Evolutionary conservation across 2,329 filamentous ascomycete genomes (phyloP), one percentile per base, ranked within the genome.

Genomic region (Neonectria hederae): DNA sequence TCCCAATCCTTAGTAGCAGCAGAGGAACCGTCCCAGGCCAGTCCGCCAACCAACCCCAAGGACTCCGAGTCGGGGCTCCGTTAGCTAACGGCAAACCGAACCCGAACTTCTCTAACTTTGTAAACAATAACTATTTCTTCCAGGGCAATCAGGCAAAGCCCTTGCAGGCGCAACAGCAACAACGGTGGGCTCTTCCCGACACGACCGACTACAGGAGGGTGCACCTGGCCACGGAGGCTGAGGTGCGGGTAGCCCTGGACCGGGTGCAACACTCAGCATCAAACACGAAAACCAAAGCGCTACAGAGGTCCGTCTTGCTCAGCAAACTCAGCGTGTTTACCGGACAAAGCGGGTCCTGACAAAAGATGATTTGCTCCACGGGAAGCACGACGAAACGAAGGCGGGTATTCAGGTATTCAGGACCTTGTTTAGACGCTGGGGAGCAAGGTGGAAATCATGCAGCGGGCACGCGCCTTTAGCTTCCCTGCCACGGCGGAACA

Each of bases 191-290:
- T 8, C 45, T 48, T 24, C 28, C 30, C 28, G 59, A 48, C 14
- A 38, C 48, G 24, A 9, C 35, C 55, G 61, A 69, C 55, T 65
- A 59, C 45, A 62, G 56, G 28, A 65, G 38, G 28, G 42, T 69
- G 26, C 86, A 89, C 72, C 82, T 92, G 55, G 81, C 81, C 58
- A 87, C 87, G 3, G 86, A 91, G 65, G 85, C 83, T 3, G 85
- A 92, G 72, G 82, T 93, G 17, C 82, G 85, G 58, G 79, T 85
- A 21, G 90, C 93, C 83, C 79, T 93, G 17, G 83, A 87, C 59
- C 84, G 86, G 0, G 76, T 93, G 22, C 87, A 87, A 22, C 76
- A 67, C 64, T 72, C 75, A 26, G 45, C 60, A 49, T 48, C 62
- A 58, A 69, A 65, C 45, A 53, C 59, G 63, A 59, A 65, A 22